Evolutionary conservation across 495 filamentous ascomycete species (phyloP).

Genomic region (Thozetella sp.): DNA sequence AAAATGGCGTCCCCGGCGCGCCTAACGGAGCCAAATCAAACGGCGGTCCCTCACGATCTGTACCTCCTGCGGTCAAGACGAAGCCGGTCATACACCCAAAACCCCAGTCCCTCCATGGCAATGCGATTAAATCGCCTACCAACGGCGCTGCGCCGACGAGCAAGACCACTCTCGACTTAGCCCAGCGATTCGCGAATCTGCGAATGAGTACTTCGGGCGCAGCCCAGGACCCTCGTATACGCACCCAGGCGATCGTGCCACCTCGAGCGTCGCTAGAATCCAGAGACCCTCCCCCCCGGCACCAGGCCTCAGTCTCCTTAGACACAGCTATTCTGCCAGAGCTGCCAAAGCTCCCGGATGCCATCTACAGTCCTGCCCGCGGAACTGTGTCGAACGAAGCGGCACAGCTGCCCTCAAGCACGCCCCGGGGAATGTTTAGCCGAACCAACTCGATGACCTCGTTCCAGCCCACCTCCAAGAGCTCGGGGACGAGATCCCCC

Average conservation of each 20-base stretch:
- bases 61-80: background rate
- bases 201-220: constrained; percentile 30
- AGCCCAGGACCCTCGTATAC: constrained; percentile 36
- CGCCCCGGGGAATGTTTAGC: constrained; percentile 47
- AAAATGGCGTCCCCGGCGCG: background rate
- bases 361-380: constrained; percentile 79
- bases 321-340: constrained; percentile 38
- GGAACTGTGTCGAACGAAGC: constrained; percentile 57
- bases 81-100: constrained; percentile 63
- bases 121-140: constrained; percentile 33
- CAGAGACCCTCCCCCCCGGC: constrained; percentile 52
- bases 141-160: constrained; percentile 1
- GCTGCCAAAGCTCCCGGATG: constrained; percentile 79
- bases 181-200: constrained; percentile 61
- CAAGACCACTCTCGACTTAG: constrained; percentile 41
- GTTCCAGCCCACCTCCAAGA: constrained; percentile 19
- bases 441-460: constrained; percentile 45
- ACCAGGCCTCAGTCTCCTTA: constrained; percentile 61
- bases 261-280: background rate
- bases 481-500: constrained; percentile 11
- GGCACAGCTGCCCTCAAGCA: constrained; percentile 47
- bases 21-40: background rate
- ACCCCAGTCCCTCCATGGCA: constrained; percentile 61
- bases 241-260: constrained; percentile 31
- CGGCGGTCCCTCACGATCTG: background rate